Percentiles rank a stretch among this genome's conserved stretches.
phyloP scores from a whole-genome alignment of 495 filamentous ascomycete species.

The Aspergillus diversus region DNA sequence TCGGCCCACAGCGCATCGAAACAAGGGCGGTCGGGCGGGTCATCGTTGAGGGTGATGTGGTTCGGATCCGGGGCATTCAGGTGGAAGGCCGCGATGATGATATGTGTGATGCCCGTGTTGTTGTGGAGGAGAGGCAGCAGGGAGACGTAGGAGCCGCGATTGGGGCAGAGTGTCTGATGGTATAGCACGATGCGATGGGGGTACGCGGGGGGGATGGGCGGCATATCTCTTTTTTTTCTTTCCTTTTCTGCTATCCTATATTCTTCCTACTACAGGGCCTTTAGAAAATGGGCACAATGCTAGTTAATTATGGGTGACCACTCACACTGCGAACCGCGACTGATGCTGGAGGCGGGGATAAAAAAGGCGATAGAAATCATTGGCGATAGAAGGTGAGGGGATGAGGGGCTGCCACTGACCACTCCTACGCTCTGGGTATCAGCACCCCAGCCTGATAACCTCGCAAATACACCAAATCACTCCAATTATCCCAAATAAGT shows the following conservation, averaged over 20 bases:
- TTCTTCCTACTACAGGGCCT: neutral
- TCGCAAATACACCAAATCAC: too few relatives aligned
- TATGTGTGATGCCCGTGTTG: conserved; percentile 66
- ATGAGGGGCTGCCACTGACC: too few relatives aligned
- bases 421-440: too few relatives aligned
- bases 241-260: neutral
- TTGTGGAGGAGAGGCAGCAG: conserved; percentile 69
- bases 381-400: too few relatives aligned
- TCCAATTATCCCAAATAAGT: too few relatives aligned
- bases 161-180: conserved; percentile 68
- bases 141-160: conserved; percentile 62
- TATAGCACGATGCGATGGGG: conserved; percentile 63
- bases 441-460: too few relatives aligned
- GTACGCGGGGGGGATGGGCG: conserved; percentile 33
- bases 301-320: too few relatives aligned
- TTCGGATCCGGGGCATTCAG: conserved; percentile 62
- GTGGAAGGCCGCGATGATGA: conserved; percentile 81
- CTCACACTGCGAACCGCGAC: too few relatives aligned
- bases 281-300: too few relatives aligned
- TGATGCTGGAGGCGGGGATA: too few relatives aligned
- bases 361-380: too few relatives aligned
- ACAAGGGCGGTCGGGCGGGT: conserved; percentile 59
- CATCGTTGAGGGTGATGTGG: conserved; percentile 75
- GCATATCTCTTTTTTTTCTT: conserved; percentile 27
- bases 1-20: conserved; percentile 71